Evolutionary conservation across 2,329 filamentous ascomycete genomes (phyloP).

Genomic region (Oidium heveae): DNA sequence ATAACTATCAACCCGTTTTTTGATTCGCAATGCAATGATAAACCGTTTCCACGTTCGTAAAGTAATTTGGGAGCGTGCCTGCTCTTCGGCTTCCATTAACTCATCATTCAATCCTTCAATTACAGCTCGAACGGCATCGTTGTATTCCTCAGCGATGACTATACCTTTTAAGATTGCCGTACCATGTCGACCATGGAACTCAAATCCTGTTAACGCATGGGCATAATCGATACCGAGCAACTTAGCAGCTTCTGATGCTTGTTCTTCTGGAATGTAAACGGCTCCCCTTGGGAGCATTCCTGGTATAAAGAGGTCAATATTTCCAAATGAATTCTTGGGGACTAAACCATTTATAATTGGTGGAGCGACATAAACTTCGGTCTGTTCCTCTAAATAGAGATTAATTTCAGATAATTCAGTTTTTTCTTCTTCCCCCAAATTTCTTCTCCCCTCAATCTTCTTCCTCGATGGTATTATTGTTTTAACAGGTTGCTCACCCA

Average conservation of each 20-base stretch:
- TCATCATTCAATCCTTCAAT: slow-evolving; percentile 42
- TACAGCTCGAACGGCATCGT: slow-evolving; percentile 45
- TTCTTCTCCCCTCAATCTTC: slow-evolving; percentile 13
- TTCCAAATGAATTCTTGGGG: slow-evolving; percentile 81
- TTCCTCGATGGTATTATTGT: slow-evolving; percentile 27
- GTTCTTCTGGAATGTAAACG: slow-evolving; percentile 39
- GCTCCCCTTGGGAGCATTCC: slow-evolving; percentile 75
- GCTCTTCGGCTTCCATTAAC: slow-evolving; percentile 34
- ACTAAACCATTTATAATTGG: slow-evolving; percentile 50
- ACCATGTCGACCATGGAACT: slow-evolving; percentile 64
- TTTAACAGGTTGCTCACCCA: slow-evolving; percentile 62
- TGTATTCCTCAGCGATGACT: slow-evolving; percentile 47
- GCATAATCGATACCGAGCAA: slow-evolving; percentile 64
- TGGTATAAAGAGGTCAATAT: slow-evolving; percentile 78
- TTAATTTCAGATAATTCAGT: slow-evolving; percentile 21
- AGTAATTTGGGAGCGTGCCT: slow-evolving; percentile 33
- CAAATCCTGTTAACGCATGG: slow-evolving; percentile 72
- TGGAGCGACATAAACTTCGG: slow-evolving; percentile 48
- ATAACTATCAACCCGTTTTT: slow-evolving; percentile 12
- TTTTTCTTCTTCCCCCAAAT: slow-evolving; percentile 19
- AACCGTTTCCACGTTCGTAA: slow-evolving; percentile 53
- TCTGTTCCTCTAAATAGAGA: slow-evolving; percentile 36
- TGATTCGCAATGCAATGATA: slow-evolving; percentile 40
- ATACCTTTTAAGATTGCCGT: slow-evolving; percentile 61
- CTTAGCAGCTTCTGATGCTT: slow-evolving; percentile 46